Evolutionary conservation across 176 grass and related monocot genomes (phyloP), one percentile per base, ranked within the genome.

Genomic region (Cenchrus americanus): DNA sequence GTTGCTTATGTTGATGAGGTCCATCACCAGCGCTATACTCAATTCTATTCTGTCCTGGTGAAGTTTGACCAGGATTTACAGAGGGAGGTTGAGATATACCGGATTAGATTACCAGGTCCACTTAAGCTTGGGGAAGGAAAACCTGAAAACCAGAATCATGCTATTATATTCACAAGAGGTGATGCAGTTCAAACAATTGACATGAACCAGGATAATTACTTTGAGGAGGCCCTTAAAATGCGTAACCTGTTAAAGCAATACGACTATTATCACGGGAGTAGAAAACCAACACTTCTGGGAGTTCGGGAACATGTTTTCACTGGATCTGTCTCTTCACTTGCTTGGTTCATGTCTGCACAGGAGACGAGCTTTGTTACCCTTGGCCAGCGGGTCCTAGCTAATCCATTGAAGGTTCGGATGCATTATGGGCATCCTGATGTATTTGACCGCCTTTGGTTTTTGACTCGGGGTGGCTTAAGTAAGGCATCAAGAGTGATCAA

Each of bases 191-290:
- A 98, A 78, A 98, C 96, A 8, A 98, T 98, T 73, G 96, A 98
- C 77, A 98, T 98, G 96, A 98, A 98, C 73, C 96, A 98, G 77
- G 93, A 98, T 77, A 95, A 94, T 71, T 98, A 90, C 73, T 94
- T 98, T 83, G 96, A 98, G 68, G 96, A 98, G 89, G 96, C 96
- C 66, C 91, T 98, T 24, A 98, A 98, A 85, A 98, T 98, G 96
- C 93, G 96, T 78, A 98, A 98, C 75, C 86, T 98, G 41, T 84
- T 98, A 68, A 77, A 98, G 83, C 93, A 98, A 60, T 98, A 98
- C 80, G 85, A 80, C 21, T 90, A 95, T 86, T 77, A 92, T 64
- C 68, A 95, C 37, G 93, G 91, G 46, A 69, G 80, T 48, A 87
- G 84, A 64, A 98, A 98, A 85, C 96, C 96, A 22, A 98, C 85